Percentiles rank a stretch among this genome's conserved stretches.
Evolutionary conservation across 768 basidiomycete species (phyloP).

Genomic region (Tubosaeta sp.): DNA sequence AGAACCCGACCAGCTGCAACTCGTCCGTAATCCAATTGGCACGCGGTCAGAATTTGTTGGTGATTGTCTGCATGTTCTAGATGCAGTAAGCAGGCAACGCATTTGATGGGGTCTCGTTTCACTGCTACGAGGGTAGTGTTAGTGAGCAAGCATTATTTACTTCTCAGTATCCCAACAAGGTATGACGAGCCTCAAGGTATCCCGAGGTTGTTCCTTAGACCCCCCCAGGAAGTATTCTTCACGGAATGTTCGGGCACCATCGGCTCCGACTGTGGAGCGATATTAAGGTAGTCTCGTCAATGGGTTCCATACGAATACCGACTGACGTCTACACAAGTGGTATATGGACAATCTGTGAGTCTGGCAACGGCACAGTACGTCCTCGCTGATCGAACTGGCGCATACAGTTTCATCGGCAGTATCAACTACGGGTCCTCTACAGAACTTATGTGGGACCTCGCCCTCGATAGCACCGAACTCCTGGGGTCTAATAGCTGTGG

Average conservation of each 20-base stretch:
- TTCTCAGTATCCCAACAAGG: conserved; percentile 51
- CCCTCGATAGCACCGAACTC: conserved; percentile 53
- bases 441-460: conserved; percentile 75
- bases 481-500: conserved; percentile 63
- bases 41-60: background rate
- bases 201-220: background rate
- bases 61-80: conserved; percentile 21
- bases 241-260: conserved; percentile 64
- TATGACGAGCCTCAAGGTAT: background rate
- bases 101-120: conserved; percentile 65
- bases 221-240: conserved; percentile 37
- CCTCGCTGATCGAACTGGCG: conserved; percentile 21
- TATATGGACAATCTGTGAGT: conserved; percentile 63
- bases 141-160: conserved; percentile 54
- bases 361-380: conserved; percentile 3
- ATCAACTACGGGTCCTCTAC: conserved; percentile 31
- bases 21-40: conserved; percentile 32
- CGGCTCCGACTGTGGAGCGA: conserved; percentile 75
- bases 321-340: conserved; percentile 42
- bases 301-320: background rate
- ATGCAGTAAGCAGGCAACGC: conserved; percentile 54
- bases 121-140: conserved; percentile 63
- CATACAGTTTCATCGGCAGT: conserved; percentile 38
- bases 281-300: conserved; percentile 50
- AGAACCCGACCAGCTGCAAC: conserved; percentile 47